Evolutionary conservation across 2,329 filamentous ascomycete species (phyloP).

Genomic region (Xylariaceae sp.): DNA sequence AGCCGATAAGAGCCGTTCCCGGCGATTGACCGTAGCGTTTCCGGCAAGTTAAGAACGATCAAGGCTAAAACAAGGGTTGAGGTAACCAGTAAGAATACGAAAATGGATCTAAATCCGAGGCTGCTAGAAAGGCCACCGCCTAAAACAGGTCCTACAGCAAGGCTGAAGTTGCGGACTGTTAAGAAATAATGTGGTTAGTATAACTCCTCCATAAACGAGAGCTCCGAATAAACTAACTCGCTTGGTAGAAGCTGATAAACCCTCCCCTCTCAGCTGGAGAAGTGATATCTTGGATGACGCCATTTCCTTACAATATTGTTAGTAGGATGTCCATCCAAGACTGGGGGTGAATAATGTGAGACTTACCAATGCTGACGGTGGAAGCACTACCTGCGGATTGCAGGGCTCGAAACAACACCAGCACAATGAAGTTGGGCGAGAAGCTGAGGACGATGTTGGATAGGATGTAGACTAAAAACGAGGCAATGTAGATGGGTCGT

Average conservation of each 20-base stretch:
- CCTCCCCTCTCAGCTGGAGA: slow-evolving; percentile 2
- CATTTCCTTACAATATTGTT: slow-evolving; percentile 2
- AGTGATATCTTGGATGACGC: slow-evolving; percentile 10
- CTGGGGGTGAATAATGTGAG: no score
- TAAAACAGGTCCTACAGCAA: slow-evolving; percentile 8
- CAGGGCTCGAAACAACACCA: slow-evolving; percentile 4
- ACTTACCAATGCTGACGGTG: slow-evolving; percentile 9
- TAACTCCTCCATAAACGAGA: no score
- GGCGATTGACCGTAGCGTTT: slow-evolving; percentile 10
- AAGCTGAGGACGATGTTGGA: slow-evolving; percentile 16
- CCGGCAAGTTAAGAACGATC: slow-evolving; percentile 6
- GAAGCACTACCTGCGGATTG: slow-evolving; percentile 11
- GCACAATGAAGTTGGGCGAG: slow-evolving; percentile 2
- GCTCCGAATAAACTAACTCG: neutral
- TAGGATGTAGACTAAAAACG: slow-evolving; percentile 7
- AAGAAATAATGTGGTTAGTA: neutral
- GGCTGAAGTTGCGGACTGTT: slow-evolving; percentile 12
- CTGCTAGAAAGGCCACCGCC: slow-evolving; percentile 1
- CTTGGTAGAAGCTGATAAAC: slow-evolving; percentile 15
- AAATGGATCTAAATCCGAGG: slow-evolving; percentile 9
- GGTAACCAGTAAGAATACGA: slow-evolving; percentile 1
- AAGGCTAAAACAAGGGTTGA: neutral
- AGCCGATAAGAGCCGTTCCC: slow-evolving; percentile 5
- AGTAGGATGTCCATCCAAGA: no score
- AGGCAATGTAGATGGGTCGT: slow-evolving; percentile 16